Percentiles rank a stretch among this genome's conserved stretches.
Evolutionary conservation across 1,284 basidiomycete genomes (phyloP).

Genomic region (Amylostereum areolatum): DNA sequence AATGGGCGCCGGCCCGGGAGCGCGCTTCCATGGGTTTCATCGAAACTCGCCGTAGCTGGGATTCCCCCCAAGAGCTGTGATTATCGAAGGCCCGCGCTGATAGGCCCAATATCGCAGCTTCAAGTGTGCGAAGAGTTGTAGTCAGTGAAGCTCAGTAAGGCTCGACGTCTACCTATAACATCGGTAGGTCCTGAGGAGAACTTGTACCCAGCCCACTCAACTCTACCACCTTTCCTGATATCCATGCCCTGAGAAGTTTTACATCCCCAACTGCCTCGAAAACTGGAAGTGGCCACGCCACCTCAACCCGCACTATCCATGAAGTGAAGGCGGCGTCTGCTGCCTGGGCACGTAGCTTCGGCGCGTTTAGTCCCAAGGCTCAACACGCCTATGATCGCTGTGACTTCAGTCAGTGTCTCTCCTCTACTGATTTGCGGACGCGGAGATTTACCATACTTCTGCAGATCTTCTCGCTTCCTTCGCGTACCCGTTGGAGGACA

Average conservation of each 20-base stretch:
- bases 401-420: conserved; percentile 14
- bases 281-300: conserved; percentile 17
- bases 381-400: conserved; percentile 17
- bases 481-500: conserved; percentile 13
- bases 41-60: too few relatives aligned
- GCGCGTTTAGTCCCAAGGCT: conserved; percentile 14
- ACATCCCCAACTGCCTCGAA: conserved; percentile 13
- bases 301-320: conserved; percentile 13
- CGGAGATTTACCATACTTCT: too few relatives aligned
- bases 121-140: too few relatives aligned
- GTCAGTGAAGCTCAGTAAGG: too few relatives aligned
- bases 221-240: not conserved
- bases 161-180: too few relatives aligned
- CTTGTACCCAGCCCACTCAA: not conserved
- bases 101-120: too few relatives aligned
- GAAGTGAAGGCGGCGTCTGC: conserved; percentile 13
- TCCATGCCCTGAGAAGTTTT: conserved; percentile 6
- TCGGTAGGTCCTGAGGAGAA: too few relatives aligned
- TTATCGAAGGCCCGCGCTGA: too few relatives aligned
- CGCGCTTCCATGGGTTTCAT: too few relatives aligned
- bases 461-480: conserved; percentile 15
- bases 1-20: too few relatives aligned
- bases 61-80: too few relatives aligned
- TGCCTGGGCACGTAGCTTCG: conserved; percentile 15
- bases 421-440: too few relatives aligned